Evolutionary conservation across 164 flowering plant species (phyloP).

Genomic region (Akebia trifoliata): DNA sequence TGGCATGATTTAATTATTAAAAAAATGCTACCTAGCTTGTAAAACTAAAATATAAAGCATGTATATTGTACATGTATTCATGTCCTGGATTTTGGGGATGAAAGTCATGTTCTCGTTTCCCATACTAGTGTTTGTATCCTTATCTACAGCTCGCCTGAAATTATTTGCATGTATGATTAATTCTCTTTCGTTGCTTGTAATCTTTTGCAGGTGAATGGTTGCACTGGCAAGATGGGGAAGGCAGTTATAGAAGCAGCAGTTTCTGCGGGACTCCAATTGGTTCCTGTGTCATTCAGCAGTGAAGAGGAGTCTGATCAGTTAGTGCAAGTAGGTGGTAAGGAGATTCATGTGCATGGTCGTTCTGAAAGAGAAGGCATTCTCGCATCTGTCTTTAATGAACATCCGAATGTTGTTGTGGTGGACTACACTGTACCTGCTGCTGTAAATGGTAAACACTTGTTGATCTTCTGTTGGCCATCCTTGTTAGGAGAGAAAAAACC

Average conservation of each 20-base stretch:
- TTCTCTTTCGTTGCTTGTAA: not conserved
- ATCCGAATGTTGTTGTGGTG: constrained; percentile 71
- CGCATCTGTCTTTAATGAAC: constrained; percentile 45
- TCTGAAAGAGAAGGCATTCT: constrained; percentile 57
- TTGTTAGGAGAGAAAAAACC: not conserved
- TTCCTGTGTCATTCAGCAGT: constrained; percentile 70
- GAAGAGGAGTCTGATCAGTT: constrained; percentile 44
- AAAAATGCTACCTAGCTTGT: not conserved
- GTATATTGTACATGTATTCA: too few relatives aligned
- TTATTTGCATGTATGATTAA: not conserved
- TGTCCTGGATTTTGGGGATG: not conserved
- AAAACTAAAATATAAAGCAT: not conserved
- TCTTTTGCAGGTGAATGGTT: constrained; percentile 64
- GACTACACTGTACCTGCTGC: constrained; percentile 87
- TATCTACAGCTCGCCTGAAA: not conserved
- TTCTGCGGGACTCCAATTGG: constrained; percentile 66
- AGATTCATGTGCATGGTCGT: constrained; percentile 64
- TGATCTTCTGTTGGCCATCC: not conserved
- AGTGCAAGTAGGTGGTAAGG: constrained; percentile 54
- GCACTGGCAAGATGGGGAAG: constrained; percentile 91
- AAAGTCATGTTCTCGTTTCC: not conserved
- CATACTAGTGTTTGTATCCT: not conserved
- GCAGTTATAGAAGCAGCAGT: constrained; percentile 84
- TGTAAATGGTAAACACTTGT: constrained; percentile 65
- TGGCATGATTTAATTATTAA: too few relatives aligned